phyloP scores from a whole-genome alignment of 192 early-diverging fungal genomes.

The Linnemannia hyalina region DNA sequence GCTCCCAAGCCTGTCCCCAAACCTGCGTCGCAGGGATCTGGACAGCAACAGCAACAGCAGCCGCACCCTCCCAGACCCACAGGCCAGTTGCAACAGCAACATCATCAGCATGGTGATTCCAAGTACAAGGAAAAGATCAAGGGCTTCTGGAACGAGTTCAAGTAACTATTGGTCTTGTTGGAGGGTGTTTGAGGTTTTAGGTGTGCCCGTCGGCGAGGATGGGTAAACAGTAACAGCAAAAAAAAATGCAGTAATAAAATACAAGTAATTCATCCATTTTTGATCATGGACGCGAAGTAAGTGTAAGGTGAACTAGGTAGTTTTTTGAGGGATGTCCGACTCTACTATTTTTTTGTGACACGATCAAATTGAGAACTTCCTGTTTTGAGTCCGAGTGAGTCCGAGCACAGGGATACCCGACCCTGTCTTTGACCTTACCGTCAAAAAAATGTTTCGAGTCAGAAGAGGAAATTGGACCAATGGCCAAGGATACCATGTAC shows the following conservation, averaged over 20 bases:
- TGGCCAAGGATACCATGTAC: neutral
- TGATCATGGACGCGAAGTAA: no score
- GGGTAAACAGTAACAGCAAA: no score
- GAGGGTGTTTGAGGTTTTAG: neutral
- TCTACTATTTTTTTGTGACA: neutral
- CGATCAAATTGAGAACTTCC: neutral
- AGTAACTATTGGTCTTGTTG: neutral
- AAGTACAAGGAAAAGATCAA: slow-evolving; percentile 35
- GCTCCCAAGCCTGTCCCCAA: neutral
- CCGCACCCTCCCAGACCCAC: slow-evolving; percentile 27
- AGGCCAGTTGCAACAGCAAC: slow-evolving; percentile 26
- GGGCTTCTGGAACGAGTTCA: slow-evolving; percentile 31
- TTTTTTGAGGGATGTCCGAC: neutral
- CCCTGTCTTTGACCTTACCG: slow-evolving; percentile 1
- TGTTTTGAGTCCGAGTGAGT: neutral
- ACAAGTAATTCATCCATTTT: no score
- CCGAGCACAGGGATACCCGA: neutral
- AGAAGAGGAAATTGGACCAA: neutral
- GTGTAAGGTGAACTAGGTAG: neutral
- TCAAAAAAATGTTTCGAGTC: neutral
- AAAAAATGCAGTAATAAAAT: no score
- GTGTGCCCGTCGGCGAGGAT: no score
- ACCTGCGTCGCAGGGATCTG: neutral
- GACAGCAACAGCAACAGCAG: slow-evolving; percentile 9
- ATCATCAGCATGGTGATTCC: slow-evolving; percentile 7